Evolutionary conservation across 2,329 filamentous ascomycete genomes (phyloP).

Genomic region (Claviceps spartinae): DNA sequence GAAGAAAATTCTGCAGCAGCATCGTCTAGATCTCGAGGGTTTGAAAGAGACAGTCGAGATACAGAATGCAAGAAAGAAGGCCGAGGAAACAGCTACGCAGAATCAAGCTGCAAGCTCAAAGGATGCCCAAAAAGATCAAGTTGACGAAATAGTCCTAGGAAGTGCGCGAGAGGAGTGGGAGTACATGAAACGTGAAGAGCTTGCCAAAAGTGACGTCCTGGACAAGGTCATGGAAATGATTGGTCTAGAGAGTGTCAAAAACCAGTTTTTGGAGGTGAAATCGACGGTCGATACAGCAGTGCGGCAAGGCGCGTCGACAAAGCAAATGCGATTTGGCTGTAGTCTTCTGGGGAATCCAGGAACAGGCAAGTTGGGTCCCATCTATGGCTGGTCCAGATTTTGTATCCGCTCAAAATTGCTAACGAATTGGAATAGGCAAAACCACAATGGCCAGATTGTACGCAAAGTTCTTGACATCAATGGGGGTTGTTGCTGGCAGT

Average conservation of each 20-base stretch:
- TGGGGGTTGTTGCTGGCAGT: conserved; percentile 48
- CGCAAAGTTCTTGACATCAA: conserved; percentile 46
- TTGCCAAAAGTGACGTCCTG: conserved; percentile 33
- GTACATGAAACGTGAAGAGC: conserved; percentile 40
- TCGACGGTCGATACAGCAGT: conserved; percentile 44
- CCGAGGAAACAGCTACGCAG: not conserved
- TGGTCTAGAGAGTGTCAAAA: conserved; percentile 57
- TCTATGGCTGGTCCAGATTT: not conserved
- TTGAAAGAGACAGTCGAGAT: conserved; percentile 20
- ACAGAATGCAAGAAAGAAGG: not conserved
- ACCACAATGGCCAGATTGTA: conserved; percentile 65
- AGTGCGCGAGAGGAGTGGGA: conserved; percentile 45
- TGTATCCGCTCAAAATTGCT: not conserved
- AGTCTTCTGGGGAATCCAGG: conserved; percentile 61
- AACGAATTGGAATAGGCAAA: conserved; percentile 30
- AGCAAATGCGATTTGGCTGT: conserved; percentile 46
- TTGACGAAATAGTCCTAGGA: not conserved
- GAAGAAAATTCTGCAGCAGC: conserved; percentile 19
- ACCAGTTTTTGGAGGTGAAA: conserved; percentile 49
- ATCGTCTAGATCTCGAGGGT: conserved; percentile 30
- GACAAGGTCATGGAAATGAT: conserved; percentile 58
- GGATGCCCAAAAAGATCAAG: not conserved
- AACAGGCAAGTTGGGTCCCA: conserved; percentile 36
- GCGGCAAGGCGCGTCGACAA: conserved; percentile 42
- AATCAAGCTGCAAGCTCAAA: not conserved